Evolutionary conservation across 768 basidiomycete species (phyloP).

Genomic region (Collybia sordida): DNA sequence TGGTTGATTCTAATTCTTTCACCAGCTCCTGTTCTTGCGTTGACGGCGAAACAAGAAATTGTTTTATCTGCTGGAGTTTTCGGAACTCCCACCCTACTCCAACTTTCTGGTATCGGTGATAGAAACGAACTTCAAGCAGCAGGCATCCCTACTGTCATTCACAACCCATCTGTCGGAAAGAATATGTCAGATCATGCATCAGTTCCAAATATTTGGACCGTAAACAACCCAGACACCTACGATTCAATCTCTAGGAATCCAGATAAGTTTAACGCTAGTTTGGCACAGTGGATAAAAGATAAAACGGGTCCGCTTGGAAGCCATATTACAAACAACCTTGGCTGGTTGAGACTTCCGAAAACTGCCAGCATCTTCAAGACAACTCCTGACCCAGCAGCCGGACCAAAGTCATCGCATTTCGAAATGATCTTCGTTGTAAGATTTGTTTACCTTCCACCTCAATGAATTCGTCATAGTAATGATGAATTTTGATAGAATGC

Average conservation of each 20-base stretch:
- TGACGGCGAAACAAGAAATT: conserved; percentile 30
- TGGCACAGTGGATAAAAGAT: conserved; percentile 25
- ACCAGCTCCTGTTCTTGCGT: not conserved
- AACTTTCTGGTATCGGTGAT: conserved; percentile 34
- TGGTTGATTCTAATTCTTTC: not conserved
- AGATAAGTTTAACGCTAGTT: conserved; percentile 15
- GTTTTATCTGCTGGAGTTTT: conserved; percentile 37
- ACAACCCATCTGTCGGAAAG: conserved; percentile 35
- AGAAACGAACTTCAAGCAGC: conserved; percentile 17
- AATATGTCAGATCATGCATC: conserved; percentile 32
- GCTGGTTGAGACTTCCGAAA: conserved; percentile 11
- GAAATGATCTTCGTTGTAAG: conserved; percentile 11
- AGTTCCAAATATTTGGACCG: conserved; percentile 19
- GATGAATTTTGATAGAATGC: too few species aligned
- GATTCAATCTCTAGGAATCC: conserved; percentile 24
- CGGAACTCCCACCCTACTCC: conserved; percentile 32
- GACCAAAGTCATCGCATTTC: conserved; percentile 10
- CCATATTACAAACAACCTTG: conserved; percentile 12
- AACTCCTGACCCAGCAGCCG: conserved; percentile 10
- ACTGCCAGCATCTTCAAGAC: conserved; percentile 2
- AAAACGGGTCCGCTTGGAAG: conserved; percentile 22
- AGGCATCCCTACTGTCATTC: conserved; percentile 22
- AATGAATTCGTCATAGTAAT: not conserved
- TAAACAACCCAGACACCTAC: conserved; percentile 23
- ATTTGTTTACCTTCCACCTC: not conserved